Conservation (phyloP, 148 eudicot genomes). For the Diospyros lotus region DNA sequence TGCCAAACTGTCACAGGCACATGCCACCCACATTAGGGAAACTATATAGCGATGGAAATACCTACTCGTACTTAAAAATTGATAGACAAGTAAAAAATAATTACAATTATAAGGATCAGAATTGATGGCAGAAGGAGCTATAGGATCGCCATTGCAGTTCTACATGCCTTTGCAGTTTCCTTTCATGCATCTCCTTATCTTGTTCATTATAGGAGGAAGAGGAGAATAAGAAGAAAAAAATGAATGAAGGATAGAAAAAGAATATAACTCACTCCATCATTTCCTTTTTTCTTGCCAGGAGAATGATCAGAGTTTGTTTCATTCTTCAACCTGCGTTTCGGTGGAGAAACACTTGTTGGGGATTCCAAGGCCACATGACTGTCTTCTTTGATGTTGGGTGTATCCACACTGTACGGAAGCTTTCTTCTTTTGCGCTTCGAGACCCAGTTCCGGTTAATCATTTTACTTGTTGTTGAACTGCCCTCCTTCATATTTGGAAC, state of each 20-base stretch:
- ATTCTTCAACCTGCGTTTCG: slow-evolving; percentile 35
- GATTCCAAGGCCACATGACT: slow-evolving; percentile 29
- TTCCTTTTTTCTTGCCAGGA: slow-evolving; percentile 62
- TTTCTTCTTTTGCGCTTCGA: slow-evolving; percentile 76
- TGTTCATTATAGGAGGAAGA: too few relatives aligned
- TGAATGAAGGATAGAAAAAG: slow-evolving; percentile 2
- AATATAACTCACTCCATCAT: slow-evolving; percentile 65
- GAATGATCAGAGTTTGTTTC: slow-evolving; percentile 29
- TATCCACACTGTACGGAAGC: slow-evolving; percentile 41
- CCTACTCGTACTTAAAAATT: neutral
- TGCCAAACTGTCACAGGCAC: neutral
- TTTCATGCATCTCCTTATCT: too few relatives aligned
- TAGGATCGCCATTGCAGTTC: neutral
- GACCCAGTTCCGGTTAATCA: slow-evolving; percentile 82
- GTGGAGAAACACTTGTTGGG: slow-evolving; percentile 30
- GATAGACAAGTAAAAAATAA: neutral
- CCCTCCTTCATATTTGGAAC: slow-evolving; percentile 59
- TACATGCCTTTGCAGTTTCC: slow-evolving; percentile 4
- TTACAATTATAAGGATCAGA: neutral
- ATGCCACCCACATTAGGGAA: slow-evolving; percentile 2
- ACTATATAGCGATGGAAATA: neutral
- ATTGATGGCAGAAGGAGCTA: neutral
- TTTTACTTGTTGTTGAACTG: slow-evolving; percentile 39
- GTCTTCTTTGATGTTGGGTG: slow-evolving; percentile 36
- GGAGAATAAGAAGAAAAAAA: neutral